phyloP scores from a whole-genome alignment of 495 filamentous ascomycete genomes.

The Tuber borchii region DNA sequence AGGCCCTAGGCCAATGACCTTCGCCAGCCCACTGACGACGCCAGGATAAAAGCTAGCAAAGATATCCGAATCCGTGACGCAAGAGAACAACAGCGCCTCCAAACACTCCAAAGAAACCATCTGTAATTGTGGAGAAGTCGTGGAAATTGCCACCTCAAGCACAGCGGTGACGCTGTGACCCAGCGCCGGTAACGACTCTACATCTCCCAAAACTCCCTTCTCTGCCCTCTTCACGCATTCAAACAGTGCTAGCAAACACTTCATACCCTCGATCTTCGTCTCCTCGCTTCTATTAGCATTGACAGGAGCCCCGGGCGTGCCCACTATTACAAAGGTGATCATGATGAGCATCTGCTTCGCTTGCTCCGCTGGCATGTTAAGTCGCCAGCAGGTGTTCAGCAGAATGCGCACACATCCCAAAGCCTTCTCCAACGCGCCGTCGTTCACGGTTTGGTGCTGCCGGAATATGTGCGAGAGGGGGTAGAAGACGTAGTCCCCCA shows the following conservation, averaged over 20 bases:
- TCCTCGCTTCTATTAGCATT: constrained; percentile 58
- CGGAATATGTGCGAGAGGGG: constrained; percentile 83
- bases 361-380: constrained; percentile 58
- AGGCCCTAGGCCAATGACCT: constrained; percentile 61
- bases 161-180: constrained; percentile 77
- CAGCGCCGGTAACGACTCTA: constrained; percentile 66
- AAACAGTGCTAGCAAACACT: constrained; percentile 54
- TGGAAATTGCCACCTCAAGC: constrained; percentile 60
- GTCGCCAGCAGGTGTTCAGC: constrained; percentile 69
- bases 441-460: constrained; percentile 62
- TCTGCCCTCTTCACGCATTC: constrained; percentile 38
- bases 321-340: constrained; percentile 70
- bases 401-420: constrained; percentile 67
- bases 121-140: constrained; percentile 57
- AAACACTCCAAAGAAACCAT: constrained; percentile 60
- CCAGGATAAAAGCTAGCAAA: constrained; percentile 82
- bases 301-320: constrained; percentile 52
- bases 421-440: constrained; percentile 64
- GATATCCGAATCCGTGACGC: constrained; percentile 60
- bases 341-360: constrained; percentile 80
- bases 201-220: constrained; percentile 46
- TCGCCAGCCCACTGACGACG: constrained; percentile 73
- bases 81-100: constrained; percentile 52
- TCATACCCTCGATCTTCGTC: constrained; percentile 55
- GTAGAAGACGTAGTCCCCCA: constrained; percentile 93